Evolutionary conservation across 2,329 filamentous ascomycete species (phyloP).

Genomic region (Plectosphaerella plurivora): DNA sequence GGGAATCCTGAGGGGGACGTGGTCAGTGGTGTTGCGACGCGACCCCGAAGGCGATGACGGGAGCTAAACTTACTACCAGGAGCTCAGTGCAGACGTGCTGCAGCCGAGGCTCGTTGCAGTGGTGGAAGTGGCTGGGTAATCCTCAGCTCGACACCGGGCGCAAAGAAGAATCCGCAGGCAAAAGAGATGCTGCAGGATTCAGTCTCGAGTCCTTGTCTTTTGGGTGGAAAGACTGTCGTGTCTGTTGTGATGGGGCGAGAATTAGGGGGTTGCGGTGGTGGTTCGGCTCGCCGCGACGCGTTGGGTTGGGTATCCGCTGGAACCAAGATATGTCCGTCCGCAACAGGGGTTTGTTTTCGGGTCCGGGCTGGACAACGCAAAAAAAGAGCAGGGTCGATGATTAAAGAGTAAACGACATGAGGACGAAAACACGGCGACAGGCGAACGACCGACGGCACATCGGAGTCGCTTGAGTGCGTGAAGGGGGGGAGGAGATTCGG

Average conservation of each 20-base stretch:
- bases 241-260: neutral
- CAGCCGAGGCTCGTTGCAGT: constrained; percentile 48
- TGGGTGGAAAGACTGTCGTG: neutral
- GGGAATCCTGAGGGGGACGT: constrained; percentile 26
- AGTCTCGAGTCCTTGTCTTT: neutral
- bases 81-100: constrained; percentile 65
- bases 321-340: neutral
- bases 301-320: neutral
- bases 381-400: constrained; percentile 6
- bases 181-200: neutral
- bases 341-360: neutral
- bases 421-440: constrained; percentile 3
- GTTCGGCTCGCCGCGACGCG: constrained; percentile 6
- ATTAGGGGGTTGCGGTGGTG: neutral
- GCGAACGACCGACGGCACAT: constrained; percentile 10
- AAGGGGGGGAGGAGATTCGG: neutral
- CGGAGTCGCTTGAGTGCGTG: constrained; percentile 6
- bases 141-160: no score
- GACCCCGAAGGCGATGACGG: neutral
- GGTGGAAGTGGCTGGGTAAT: no score
- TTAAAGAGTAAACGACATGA: constrained; percentile 16
- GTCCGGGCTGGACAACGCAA: neutral
- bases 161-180: neutral
- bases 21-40: constrained; percentile 6
- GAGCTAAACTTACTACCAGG: constrained; percentile 38